These are phyloP conservation scores for Lichtheimia ramosa DNA, from an alignment of 371 early-diverging fungal genomes.

Conservation along the genomic window DNA sequence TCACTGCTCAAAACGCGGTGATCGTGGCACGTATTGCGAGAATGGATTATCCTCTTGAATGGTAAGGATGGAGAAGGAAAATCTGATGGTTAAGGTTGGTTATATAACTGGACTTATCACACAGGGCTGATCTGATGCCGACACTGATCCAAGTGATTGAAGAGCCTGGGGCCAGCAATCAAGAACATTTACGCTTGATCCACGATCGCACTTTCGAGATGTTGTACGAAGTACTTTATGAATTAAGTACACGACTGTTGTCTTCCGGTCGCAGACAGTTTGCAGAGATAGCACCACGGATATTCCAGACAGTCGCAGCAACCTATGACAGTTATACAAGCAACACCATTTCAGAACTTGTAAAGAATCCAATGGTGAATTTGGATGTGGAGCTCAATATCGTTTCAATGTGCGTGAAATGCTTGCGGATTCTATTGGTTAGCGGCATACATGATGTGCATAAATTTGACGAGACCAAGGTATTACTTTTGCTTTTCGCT, in stretches of 20 bases:
- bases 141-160: slow-evolving; percentile 65
- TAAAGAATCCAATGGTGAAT: slow-evolving; percentile 2
- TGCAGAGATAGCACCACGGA: slow-evolving; percentile 64
- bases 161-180: slow-evolving; percentile 33
- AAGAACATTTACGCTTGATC: slow-evolving; percentile 39
- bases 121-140: slow-evolving; percentile 73
- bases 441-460: slow-evolving; percentile 76
- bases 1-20: slow-evolving; percentile 76
- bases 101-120: no score
- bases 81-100: no score
- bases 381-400: slow-evolving; percentile 43
- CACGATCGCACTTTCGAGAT: slow-evolving; percentile 77
- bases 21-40: slow-evolving; percentile 77
- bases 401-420: slow-evolving; percentile 64
- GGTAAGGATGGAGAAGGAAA: slow-evolving; percentile 55
- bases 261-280: slow-evolving; percentile 67
- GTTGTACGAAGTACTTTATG: slow-evolving; percentile 77
- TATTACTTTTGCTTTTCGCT: slow-evolving; percentile 13
- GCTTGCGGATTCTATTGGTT: slow-evolving; percentile 68
- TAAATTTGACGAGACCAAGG: slow-evolving; percentile 59
- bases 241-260: slow-evolving; percentile 75
- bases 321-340: slow-evolving; percentile 59
- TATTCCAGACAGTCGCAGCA: slow-evolving; percentile 60
- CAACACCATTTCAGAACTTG: slow-evolving; percentile 16
- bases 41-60: slow-evolving; percentile 80